phyloP scores from a whole-genome alignment of 257 asterid species.

The Salvia rosmarinus region DNA sequence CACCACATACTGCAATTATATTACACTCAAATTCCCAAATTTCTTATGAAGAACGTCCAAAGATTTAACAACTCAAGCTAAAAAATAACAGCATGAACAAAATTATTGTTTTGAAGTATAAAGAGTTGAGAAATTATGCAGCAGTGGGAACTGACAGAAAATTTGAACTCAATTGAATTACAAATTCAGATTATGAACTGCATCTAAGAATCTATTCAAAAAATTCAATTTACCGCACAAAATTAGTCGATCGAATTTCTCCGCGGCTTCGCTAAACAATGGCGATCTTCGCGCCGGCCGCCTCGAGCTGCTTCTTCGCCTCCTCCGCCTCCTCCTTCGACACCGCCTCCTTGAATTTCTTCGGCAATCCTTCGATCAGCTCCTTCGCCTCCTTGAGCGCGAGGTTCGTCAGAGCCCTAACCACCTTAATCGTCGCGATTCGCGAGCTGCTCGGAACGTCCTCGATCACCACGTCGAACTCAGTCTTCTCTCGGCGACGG shows the following conservation, averaged over 20 bases:
- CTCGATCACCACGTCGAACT: constrained; percentile 80
- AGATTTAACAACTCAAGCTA: too few species aligned
- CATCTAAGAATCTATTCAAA: constrained; percentile 35
- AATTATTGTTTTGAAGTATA: too few species aligned
- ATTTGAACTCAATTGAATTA: neutral
- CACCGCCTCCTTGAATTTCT: constrained; percentile 85
- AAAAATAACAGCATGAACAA: too few species aligned
- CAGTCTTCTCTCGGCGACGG: constrained; percentile 90
- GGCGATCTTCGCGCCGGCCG: constrained; percentile 79
- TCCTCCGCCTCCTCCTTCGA: constrained; percentile 90
- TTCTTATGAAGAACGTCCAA: too few species aligned
- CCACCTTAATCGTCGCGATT: constrained; percentile 81
- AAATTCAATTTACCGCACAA: constrained; percentile 15
- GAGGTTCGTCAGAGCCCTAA: constrained; percentile 81
- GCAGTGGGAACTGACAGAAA: neutral
- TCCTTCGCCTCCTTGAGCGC: constrained; percentile 93
- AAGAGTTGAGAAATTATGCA: too few species aligned
- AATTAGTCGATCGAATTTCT: constrained; percentile 1
- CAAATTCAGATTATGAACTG: constrained; percentile 16
- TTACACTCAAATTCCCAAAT: too few species aligned
- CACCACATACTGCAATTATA: too few species aligned
- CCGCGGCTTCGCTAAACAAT: constrained; percentile 45
- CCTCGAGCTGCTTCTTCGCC: constrained; percentile 93
- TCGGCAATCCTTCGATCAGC: constrained; percentile 89
- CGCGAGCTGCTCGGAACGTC: constrained; percentile 85